Evolutionary conservation across 1,139 yeast genomes (phyloP), one percentile per base, ranked within the genome.

Genomic region (Suhomyces taliae): DNA sequence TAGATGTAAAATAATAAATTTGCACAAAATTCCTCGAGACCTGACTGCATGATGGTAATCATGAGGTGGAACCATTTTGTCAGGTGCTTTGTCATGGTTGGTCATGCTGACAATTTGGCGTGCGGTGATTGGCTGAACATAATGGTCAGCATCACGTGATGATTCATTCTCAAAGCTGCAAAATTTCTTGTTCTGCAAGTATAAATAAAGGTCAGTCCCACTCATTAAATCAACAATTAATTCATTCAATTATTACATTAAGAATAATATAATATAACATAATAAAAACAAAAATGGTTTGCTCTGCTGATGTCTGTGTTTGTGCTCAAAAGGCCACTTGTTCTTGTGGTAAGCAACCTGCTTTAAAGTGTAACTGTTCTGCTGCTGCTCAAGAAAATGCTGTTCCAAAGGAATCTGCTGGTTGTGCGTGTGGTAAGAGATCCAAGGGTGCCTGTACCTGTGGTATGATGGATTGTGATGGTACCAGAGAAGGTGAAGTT

Each of bases 381-480:
- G 74, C 69, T 58, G 76, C 79, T 41, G 53, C 69, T 24, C 55
- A 53, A 45, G 80, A 76, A 60, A 76, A 75, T 52, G 73, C 63
- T 44, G 61, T 56, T 36, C 79, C 79, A 33, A 51, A 66, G 36
- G 51, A 69, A 36, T 54, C 54, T 15, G 58, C 60, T 43, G 74
- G 79, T 33, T 76, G 81, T 60, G 67, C 78, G 24, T 76, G 81
- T 58, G 81, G 81, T 38, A 70, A 70, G 61, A 72, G 80, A 68
- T 41, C 53, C 45, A 74, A 72, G 61, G 63, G 57, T 36, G 53
- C 57, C 33, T 76, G 81, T 53, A 75, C 75, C 38, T 75, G 81
- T 60, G 79, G 79, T 46, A 60, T 59, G 49, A 61, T 62, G 41
- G 66, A 68, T 12, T 74, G 79, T 57, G 73, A 70, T 47, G 75